Percentiles rank a stretch among this genome's conserved stretches.
These are phyloP conservation scores for Boletus eberwhitei DNA, from an alignment of 768 basidiomycete genomes.

Conservation along the genomic window DNA sequence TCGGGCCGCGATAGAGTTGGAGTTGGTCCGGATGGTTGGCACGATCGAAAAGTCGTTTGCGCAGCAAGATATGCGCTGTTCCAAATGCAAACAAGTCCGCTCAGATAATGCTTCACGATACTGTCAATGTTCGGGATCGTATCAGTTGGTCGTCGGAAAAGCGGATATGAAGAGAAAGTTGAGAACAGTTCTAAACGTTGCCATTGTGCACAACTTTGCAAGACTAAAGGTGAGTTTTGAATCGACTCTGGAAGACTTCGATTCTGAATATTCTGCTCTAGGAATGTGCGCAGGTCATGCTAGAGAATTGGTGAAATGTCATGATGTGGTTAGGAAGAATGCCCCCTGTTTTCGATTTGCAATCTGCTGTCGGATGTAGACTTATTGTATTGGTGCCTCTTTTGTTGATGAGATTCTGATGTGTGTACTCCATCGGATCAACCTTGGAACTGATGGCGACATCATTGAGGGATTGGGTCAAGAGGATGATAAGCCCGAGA, in stretches of 20 bases:
- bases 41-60: conserved; percentile 69
- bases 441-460: no score
- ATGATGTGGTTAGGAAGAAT: neutral
- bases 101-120: conserved; percentile 82
- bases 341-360: neutral
- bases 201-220: conserved; percentile 64
- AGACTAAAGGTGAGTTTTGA: conserved; percentile 57
- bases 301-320: conserved; percentile 35
- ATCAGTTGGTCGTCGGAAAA: conserved; percentile 68
- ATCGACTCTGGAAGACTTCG: neutral
- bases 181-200: conserved; percentile 80
- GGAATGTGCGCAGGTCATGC: conserved; percentile 39
- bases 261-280: conserved; percentile 11
- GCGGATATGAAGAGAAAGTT: conserved; percentile 69
- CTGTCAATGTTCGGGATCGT: conserved; percentile 87
- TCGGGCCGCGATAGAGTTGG: conserved; percentile 80
- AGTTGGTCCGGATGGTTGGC: conserved; percentile 73
- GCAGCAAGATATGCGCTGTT: conserved; percentile 87
- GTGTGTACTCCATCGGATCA: no score
- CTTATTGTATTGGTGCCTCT: neutral
- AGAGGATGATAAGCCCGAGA: no score
- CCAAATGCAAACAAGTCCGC: conserved; percentile 87
- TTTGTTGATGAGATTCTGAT: neutral
- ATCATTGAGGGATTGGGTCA: no score
- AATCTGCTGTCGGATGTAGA: neutral